Evolutionary conservation across 2,329 filamentous ascomycete species (phyloP), one percentile per base, ranked within the genome.

Genomic region (Sporothrix variecibatus): DNA sequence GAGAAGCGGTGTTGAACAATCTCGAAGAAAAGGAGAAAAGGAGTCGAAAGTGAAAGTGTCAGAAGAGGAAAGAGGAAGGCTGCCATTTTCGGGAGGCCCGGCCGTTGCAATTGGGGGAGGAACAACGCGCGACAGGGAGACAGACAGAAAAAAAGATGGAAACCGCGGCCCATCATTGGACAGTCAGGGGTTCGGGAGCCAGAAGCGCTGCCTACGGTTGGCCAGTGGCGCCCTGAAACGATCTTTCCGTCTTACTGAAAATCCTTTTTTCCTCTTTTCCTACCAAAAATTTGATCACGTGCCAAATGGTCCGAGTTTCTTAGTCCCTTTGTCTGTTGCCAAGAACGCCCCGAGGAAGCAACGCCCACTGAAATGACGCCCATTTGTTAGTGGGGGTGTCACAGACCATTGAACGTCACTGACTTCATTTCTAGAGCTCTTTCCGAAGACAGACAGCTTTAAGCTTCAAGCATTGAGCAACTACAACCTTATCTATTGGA

Each of bases 161-260:
- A 67, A 43, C 62, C 62, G 62, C 62, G 62, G 38, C 62, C 38
- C 38, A 12, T 15, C 40, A 67, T 67, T 67, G 62, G 38, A 65
- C 28, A 46, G 38, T 46, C 62, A 67, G 62, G 62, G 58, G 60
- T 17, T 15, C 11, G 28, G 28, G 56, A 15, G 60, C 8, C 51
- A 56, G 1, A 4, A 34, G 23, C 51, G 12, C 51, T 56, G 23
- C 12, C 51, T 56, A 4, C 51, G 51, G 23, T 28, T 46, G 23
- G 15, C 23, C 38, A 46, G 62, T 67, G 38, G 38, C 62, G 38
- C 62, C 38, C 62, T 67, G 62, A 28, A 46, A 46, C 62, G 9
- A 28, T 46, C 62, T 26, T 67, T n/a, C 28, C 28, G 28, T 34
- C 56, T n/a, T 60, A 6, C 38, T 46, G 38, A 23, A 17, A 38